These are phyloP conservation scores for Candida sanyaensis DNA, from an alignment of 1,139 yeast species.

Conservation along the genomic window DNA sequence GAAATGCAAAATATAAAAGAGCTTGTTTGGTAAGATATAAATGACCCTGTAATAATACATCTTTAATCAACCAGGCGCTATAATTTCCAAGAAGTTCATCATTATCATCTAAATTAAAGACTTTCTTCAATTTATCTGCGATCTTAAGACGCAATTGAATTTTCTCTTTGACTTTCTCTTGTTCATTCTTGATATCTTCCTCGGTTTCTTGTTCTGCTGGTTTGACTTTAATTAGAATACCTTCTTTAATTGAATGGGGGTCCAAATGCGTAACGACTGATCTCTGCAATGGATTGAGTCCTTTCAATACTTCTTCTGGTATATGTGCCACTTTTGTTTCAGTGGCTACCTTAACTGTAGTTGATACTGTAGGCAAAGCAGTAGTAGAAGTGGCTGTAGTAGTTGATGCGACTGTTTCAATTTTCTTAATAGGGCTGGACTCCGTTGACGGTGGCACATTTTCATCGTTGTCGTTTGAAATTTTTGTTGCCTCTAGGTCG, in stretches of 20 bases:
- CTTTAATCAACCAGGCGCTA: slow-evolving; percentile 79
- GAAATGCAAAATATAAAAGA: slow-evolving; percentile 74
- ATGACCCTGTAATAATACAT: slow-evolving; percentile 85
- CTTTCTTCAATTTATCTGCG: slow-evolving; percentile 39
- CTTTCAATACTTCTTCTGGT: slow-evolving; percentile 7
- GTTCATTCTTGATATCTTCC: slow-evolving; percentile 14
- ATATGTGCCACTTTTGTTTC: slow-evolving; percentile 3
- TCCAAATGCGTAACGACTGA: slow-evolving; percentile 38
- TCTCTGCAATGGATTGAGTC: slow-evolving; percentile 31
- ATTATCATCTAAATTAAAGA: slow-evolving; percentile 43
- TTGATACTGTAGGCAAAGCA: slow-evolving; percentile 1
- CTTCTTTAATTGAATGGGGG: slow-evolving; percentile 24
- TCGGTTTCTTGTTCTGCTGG: slow-evolving; percentile 11
- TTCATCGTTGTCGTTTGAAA: not conserved
- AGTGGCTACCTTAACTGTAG: not conserved
- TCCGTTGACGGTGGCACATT: not conserved
- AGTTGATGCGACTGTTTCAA: not conserved
- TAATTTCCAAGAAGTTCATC: slow-evolving; percentile 59
- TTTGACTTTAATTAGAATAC: slow-evolving; percentile 21
- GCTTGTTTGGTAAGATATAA: slow-evolving; percentile 67
- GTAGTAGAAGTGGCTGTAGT: not conserved
- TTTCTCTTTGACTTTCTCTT: slow-evolving; percentile 15
- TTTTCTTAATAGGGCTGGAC: not conserved
- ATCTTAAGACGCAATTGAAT: slow-evolving; percentile 26
- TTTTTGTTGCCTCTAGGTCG: slow-evolving; percentile 2